These are phyloP conservation scores for Paracamarosporium sp. DNA, from an alignment of 2,329 filamentous ascomycete genomes.

Conservation along the genomic window DNA sequence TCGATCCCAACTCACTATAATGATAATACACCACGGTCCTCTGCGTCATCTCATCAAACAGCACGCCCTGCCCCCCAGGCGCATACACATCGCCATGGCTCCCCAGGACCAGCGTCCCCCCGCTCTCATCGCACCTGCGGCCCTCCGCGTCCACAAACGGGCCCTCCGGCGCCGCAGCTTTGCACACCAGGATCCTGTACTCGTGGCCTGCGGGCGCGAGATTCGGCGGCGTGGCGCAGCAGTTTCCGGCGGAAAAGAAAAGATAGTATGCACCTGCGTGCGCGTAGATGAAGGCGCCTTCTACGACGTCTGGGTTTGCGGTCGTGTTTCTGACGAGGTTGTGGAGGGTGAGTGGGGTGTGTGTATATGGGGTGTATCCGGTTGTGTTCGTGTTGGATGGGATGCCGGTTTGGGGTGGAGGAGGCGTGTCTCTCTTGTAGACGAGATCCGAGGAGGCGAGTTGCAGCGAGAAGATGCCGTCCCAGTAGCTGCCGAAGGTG, in stretches of 20 bases:
- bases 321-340: constrained; percentile 21
- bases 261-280: constrained; percentile 63
- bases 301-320: constrained; percentile 39
- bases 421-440: not conserved
- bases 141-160: constrained; percentile 52
- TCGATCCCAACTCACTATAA: constrained; percentile 27
- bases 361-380: not conserved
- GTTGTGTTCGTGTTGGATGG: not conserved
- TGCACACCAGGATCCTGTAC: constrained; percentile 69
- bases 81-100: constrained; percentile 57
- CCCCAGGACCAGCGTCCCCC: constrained; percentile 66
- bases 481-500: constrained; percentile 73
- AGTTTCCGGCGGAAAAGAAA: constrained; percentile 66
- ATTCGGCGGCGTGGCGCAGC: constrained; percentile 61
- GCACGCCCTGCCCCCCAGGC: constrained; percentile 40
- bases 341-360: not conserved
- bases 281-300: constrained; percentile 63
- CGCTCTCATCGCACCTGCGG: constrained; percentile 50
- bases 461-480: constrained; percentile 66
- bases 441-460: constrained; percentile 40
- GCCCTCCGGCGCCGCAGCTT: constrained; percentile 57
- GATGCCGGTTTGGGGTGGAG: not conserved
- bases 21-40: constrained; percentile 40
- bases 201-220: constrained; percentile 62
- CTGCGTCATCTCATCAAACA: constrained; percentile 20